Conservation (phyloP, 345 rosid species). For the Fremontodendron californicum region DNA sequence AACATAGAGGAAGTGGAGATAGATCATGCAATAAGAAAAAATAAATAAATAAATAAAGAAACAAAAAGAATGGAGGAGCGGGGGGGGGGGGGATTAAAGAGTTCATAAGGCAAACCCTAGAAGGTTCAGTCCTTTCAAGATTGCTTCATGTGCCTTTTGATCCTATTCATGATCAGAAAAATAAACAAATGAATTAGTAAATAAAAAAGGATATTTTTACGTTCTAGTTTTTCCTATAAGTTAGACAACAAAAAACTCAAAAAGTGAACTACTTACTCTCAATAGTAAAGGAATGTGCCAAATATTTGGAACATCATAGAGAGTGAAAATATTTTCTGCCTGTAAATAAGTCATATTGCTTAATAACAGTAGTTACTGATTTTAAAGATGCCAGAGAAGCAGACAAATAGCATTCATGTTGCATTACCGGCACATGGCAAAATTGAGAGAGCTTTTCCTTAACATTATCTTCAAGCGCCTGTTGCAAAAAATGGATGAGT, state of each 20-base stretch:
- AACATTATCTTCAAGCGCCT: slow-evolving; percentile 85
- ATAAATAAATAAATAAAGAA: not conserved
- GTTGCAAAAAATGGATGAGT: slow-evolving; percentile 21
- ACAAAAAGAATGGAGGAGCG: too few species aligned
- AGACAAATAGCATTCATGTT: slow-evolving; percentile 5
- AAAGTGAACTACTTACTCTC: slow-evolving; percentile 44
- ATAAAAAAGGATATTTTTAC: not conserved
- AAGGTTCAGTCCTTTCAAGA: slow-evolving; percentile 71
- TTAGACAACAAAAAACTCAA: not conserved
- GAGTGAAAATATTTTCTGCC: slow-evolving; percentile 76
- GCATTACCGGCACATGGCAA: slow-evolving; percentile 88
- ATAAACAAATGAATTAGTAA: slow-evolving; percentile 13
- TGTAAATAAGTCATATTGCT: slow-evolving; percentile 26
- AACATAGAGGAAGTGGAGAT: not conserved
- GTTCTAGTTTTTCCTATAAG: not conserved
- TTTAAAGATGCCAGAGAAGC: not conserved
- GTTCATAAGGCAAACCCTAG: slow-evolving; percentile 47
- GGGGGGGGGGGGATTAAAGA: not conserved
- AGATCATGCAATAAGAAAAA: not conserved
- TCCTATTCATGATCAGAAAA: slow-evolving; percentile 42
- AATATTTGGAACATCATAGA: slow-evolving; percentile 85
- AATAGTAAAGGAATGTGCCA: slow-evolving; percentile 92
- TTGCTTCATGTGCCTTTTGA: slow-evolving; percentile 88
- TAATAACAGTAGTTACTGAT: not conserved
- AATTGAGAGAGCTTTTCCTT: slow-evolving; percentile 78